Evolutionary conservation across 2,329 filamentous ascomycete genomes (phyloP), one percentile per base, ranked within the genome.

Genomic region (Hymenoscyphus linearis): DNA sequence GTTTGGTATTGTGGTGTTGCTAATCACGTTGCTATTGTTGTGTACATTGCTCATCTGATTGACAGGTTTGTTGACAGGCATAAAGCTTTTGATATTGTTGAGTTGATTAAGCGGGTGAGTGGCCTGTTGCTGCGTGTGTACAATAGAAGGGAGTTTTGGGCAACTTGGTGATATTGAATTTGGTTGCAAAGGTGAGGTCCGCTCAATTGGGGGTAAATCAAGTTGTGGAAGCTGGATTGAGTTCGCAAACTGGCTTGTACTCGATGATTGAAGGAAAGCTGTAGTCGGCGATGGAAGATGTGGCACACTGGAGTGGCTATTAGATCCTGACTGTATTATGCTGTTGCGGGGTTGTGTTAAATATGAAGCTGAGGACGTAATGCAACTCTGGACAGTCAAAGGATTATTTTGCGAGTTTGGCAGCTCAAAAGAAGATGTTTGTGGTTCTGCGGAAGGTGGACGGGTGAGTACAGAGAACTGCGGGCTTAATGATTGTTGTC

Each of bases 31-130:
- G 37, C 35, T 57, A 57, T 59, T 59, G 31, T 60, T 54, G 4
- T n/a, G 44, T 13, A 12, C 4, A 2, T 47, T 47, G 44, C 22
- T 47, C 44, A n/a, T 47, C 22, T 47, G 44, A 9, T 47, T 22
- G n/a, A 47, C 37, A 7, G 55, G 31, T 25, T 66, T 65, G 50
- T 67, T 68, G 31, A 68, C 65, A 2, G 65, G 63, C 1, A 67
- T 36, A 27, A 68, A 68, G 25, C 60, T 61, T 54, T 68, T 67
- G 57, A 68, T 67, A 3, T 57, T 62, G 6, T 61, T 53, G 25
- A 37, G 36, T 22, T 54, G 58, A 27, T 18, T 55, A n/a, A 40
- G 26, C 25, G 52, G 14, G 1, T 10, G 10, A 5, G 26, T 44
- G 22, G 14, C 53, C 27, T 13, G 16, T 25, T 37, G 37, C 13